Percentiles rank a stretch among this genome's conserved stretches.
Conservation (phyloP, 371 early-diverging fungal species). For the Apophysomyces ossiformis region DNA sequence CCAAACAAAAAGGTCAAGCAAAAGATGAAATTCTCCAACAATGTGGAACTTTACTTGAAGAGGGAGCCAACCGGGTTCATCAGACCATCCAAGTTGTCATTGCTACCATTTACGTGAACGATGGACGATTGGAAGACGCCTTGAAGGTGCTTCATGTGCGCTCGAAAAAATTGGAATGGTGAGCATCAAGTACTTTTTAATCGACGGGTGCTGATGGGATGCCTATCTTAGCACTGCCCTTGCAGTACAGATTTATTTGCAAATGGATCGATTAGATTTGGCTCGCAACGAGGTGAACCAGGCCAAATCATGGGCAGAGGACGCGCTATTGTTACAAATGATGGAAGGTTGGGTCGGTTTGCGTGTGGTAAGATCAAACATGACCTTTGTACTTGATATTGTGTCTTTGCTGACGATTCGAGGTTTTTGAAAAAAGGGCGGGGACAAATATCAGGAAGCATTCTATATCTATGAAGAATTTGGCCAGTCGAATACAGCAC, state of each 20-base stretch:
- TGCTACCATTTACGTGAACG: constrained; percentile 50
- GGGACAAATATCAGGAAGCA: constrained; percentile 84
- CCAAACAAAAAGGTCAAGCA: constrained; percentile 37
- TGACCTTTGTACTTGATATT: not conserved
- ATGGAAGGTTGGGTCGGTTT: constrained; percentile 92
- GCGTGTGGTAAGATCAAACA: constrained; percentile 50
- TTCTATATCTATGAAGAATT: constrained; percentile 95
- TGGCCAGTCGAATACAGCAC: constrained; percentile 72
- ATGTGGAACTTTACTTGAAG: constrained; percentile 49
- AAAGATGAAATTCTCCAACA: constrained; percentile 39
- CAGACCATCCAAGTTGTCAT: constrained; percentile 51
- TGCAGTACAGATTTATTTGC: constrained; percentile 79
- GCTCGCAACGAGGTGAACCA: constrained; percentile 81
- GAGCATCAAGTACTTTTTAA: constrained; percentile 11
- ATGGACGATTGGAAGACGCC: constrained; percentile 56
- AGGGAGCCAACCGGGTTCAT: constrained; percentile 47
- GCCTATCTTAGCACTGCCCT: constrained; percentile 65
- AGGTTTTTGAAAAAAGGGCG: constrained; percentile 55
- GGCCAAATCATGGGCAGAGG: constrained; percentile 87
- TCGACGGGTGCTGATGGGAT: not conserved
- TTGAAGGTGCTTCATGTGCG: constrained; percentile 68
- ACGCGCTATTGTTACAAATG: constrained; percentile 89
- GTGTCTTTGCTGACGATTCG: not conserved
- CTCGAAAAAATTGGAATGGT: constrained; percentile 85
- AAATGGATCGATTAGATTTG: constrained; percentile 84